These are phyloP conservation scores for Diaporthe caulivora DNA, from an alignment of 2,329 filamentous ascomycete genomes.

Conservation along the genomic window DNA sequence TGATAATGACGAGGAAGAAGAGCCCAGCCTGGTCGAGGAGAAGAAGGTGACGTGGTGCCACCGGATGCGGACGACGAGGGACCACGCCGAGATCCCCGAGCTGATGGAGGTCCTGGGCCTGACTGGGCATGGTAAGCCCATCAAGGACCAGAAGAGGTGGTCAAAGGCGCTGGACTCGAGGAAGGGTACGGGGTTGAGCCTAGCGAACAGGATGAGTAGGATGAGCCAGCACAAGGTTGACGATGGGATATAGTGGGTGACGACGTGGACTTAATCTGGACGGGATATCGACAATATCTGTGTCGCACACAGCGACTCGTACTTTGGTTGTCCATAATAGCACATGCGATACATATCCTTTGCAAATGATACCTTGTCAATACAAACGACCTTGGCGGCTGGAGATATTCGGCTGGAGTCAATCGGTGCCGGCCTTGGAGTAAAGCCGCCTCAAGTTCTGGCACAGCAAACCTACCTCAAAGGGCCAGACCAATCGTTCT, in stretches of 20 bases:
- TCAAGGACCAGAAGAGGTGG: slow-evolving; percentile 59
- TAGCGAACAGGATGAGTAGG: slow-evolving; percentile 54
- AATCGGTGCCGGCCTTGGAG: no score
- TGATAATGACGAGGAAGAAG: slow-evolving; percentile 43
- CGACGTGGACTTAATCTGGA: neutral
- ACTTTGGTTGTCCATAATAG: slow-evolving; percentile 7
- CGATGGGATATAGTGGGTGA: neutral
- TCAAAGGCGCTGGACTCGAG: slow-evolving; percentile 58
- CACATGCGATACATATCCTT: neutral
- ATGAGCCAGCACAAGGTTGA: slow-evolving; percentile 31
- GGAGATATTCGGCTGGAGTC: neutral
- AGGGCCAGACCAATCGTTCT: no score
- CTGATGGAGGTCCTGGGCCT: slow-evolving; percentile 73
- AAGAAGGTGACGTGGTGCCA: slow-evolving; percentile 83
- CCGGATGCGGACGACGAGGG: slow-evolving; percentile 82
- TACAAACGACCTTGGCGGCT: slow-evolving; percentile 11
- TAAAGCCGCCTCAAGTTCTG: no score
- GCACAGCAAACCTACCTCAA: no score
- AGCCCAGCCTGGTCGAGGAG: slow-evolving; percentile 55
- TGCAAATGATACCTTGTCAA: slow-evolving; percentile 22
- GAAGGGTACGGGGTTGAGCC: slow-evolving; percentile 66
- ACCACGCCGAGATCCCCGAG: slow-evolving; percentile 79
- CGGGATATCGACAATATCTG: neutral
- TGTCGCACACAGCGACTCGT: neutral
- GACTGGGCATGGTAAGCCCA: slow-evolving; percentile 55